Base-by-base conservation (phyloP, 768 basidiomycete genomes). In the Rhizopogon roseolus region DNA sequence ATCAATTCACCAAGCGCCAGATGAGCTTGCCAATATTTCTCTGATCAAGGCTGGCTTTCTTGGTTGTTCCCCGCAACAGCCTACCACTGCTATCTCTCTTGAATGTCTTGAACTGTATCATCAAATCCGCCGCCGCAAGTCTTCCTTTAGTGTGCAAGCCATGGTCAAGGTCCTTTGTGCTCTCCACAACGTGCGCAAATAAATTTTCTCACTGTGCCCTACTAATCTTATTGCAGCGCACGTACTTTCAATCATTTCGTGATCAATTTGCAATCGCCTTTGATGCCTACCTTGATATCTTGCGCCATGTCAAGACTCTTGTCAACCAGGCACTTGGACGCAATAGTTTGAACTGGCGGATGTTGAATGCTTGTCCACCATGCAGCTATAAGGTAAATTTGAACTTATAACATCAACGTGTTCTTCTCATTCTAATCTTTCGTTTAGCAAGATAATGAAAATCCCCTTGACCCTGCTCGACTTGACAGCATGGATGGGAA, bases 401-500 rank as follows among this genome's bases (percentile, higher is more conserved):
- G 32, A 49, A n/a, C n/a, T n/a, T n/a, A 16, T 28, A 36, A 28
- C 16, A 42, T 27, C 41, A 17, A 44, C 11, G 14, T 37, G 36
- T 37, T 37, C 36, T 37, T 37, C 36, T 37, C 36, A 37, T 37
- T 37, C 36, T 37, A 37, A 37, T 37, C 14, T 37, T 37, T 37
- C 36, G 14, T 37, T 37, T 37, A 50, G 50, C 50, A 50, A 50
- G 36, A 36, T 36, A 66, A 61, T 17, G 71, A 76, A 50, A 61
- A 63, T 0, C 25, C 53, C 1, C 62, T 75, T 1, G 10, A 40
- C 6, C 67, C 62, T 38, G 34, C 57, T 1, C 27, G 66, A 5
- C 54, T 76, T 37, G 25, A 59, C 17, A 61, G 60, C n/a, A 58
- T 71, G 45, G 71, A 75, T 55, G 67, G 69, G 9, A 74, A 73